A percentile compares a stretch with the other conserved stretches of the same genome.
These are phyloP conservation scores for Lachancea fermentati DNA, from an alignment of 805 yeast genomes.

Conservation along the genomic window DNA sequence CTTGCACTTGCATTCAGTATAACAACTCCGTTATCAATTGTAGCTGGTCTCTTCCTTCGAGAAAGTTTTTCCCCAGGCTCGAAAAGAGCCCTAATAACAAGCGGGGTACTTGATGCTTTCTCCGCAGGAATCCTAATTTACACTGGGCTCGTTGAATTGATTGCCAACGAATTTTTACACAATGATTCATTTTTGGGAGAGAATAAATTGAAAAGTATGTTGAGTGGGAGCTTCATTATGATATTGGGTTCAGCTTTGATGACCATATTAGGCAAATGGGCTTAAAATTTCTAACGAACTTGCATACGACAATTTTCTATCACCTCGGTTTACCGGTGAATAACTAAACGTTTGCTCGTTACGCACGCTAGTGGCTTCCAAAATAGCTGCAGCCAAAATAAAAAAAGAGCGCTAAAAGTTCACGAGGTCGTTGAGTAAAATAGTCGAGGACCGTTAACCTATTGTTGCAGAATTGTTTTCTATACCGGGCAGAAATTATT, in stretches of 20 bases:
- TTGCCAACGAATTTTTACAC: slow-evolving; percentile 66
- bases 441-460: too few relatives aligned
- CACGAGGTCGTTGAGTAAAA: too few relatives aligned
- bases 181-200: slow-evolving; percentile 59
- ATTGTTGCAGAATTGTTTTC: too few relatives aligned
- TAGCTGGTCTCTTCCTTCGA: slow-evolving; percentile 73
- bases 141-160: slow-evolving; percentile 70
- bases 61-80: slow-evolving; percentile 54
- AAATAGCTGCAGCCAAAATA: too few relatives aligned
- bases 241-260: slow-evolving; percentile 65
- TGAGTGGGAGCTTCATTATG: slow-evolving; percentile 49
- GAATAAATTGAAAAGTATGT: slow-evolving; percentile 45
- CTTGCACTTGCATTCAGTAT: slow-evolving; percentile 42
- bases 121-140: slow-evolving; percentile 75
- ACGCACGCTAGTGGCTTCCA: too few relatives aligned
- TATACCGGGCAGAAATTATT: too few relatives aligned
- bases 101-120: slow-evolving; percentile 69
- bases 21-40: slow-evolving; percentile 70
- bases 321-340: too few relatives aligned
- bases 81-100: slow-evolving; percentile 53
- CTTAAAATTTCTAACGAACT: too few relatives aligned
- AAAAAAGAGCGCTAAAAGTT: too few relatives aligned
- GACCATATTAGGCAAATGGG: slow-evolving; percentile 77
- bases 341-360: too few relatives aligned
- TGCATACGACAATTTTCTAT: too few relatives aligned